Evolutionary conservation across 768 basidiomycete species (phyloP), one percentile per base, ranked within the genome.

Genomic region (Podaxis sp.): DNA sequence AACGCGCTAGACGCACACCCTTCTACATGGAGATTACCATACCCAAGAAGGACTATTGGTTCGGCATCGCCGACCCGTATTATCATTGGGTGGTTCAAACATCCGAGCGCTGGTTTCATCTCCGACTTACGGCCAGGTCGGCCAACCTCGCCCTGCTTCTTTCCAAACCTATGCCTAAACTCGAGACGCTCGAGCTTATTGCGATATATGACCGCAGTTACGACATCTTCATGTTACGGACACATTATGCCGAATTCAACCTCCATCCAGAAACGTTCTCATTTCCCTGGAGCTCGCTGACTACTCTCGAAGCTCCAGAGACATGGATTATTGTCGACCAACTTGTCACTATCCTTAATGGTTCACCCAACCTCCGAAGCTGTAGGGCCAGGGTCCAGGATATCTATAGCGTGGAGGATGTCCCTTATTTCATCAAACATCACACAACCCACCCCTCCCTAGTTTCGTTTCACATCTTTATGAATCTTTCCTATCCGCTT

Each of bases 41-140:
- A 38, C 49, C 59, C 59, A 51, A 60, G 49, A 36, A 22, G 8
- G 49, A 52, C 24, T 39, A 13, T 5, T 60, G 59, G 59, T 60
- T 60, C 38, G 51, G 49, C 49, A 51, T 22, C 5, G 9, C 13
- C 28, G 59, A 60, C 28, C 59, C 59, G 36, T 60, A 60, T 39
- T 60, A 52, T 26, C 48, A 36, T 22, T 60, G 59, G 59, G 59
- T 52, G 3, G n/a, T 42, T 19, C 49, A 52, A 30, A 60, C 48
- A 26, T 60, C 59, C 3, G 59, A 60, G 38, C 48, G 59, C 38
- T 60, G 59, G 59, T 52, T 52, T 52, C 59, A 60, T 6, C 59
- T 60, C 36, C 59, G 59, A 12, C 59, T 60, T 13, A 24, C 36
- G 38, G 51, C 51, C 36, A 36, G 51, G 13, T 52, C 59, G 6